phyloP scores from a whole-genome alignment of 768 basidiomycete species.

The Lyophyllum atratum region DNA sequence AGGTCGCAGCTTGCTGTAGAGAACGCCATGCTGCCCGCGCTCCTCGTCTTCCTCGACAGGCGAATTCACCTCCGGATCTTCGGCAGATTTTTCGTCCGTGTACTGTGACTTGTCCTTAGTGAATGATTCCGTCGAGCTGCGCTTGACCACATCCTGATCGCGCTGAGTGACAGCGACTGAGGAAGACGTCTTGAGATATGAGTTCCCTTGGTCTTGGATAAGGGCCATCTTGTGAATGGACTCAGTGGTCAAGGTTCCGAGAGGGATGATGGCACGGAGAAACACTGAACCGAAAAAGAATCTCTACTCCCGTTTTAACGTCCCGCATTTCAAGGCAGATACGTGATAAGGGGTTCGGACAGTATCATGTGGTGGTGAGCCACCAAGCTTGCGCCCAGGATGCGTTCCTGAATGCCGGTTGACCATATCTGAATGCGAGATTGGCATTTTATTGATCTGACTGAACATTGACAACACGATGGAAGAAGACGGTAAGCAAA shows the following conservation, averaged over 20 bases:
- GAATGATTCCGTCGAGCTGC: constrained; percentile 22
- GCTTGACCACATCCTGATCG: constrained; percentile 17
- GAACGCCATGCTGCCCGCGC: not conserved
- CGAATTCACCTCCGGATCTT: constrained; percentile 4
- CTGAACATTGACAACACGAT: not conserved
- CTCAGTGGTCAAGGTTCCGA: constrained; percentile 1
- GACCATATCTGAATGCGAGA: not conserved
- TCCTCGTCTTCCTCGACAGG: constrained; percentile 10
- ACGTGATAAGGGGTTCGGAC: not conserved
- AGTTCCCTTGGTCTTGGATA: constrained; percentile 12
- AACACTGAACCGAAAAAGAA: not conserved
- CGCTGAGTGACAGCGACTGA: constrained; percentile 10
- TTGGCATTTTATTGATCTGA: constrained; percentile 1
- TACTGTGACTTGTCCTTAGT: constrained; percentile 22
- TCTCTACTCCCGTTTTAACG: not conserved
- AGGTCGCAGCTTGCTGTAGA: constrained; percentile 34
- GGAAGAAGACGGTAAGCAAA: not conserved
- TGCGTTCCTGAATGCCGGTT: not conserved
- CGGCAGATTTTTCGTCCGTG: constrained; percentile 6
- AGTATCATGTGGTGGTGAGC: constrained; percentile 1
- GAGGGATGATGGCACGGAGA: not conserved
- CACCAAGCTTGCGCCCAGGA: not conserved
- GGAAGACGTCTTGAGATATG: constrained; percentile 10
- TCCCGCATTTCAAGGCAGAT: not conserved
- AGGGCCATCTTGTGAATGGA: constrained; percentile 8